Evolutionary conservation across 2,329 filamentous ascomycete genomes (phyloP), one percentile per base, ranked within the genome.

Genomic region (Aureobasidium uvarum): DNA sequence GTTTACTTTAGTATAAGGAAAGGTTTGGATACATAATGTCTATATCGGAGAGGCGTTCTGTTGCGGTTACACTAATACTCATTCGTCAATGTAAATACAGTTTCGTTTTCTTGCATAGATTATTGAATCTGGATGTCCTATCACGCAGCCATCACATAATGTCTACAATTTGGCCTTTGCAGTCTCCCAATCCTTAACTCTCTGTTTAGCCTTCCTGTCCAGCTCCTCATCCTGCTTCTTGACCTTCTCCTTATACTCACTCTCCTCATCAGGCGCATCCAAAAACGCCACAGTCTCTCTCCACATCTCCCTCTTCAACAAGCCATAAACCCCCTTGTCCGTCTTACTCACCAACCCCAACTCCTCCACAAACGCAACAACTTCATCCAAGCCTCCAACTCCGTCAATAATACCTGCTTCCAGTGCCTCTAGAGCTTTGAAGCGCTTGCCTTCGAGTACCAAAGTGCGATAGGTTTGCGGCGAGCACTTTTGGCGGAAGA

Each of bases 301-400:
- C 75, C 88, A 92, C 85, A 94, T 89, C 77, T 93, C 90, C 67
- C 82, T 79, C 81, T 92, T 94, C 74, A 95, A 77, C 64, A 82
- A 73, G 3, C 88, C 87, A 74, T 92, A 94, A 31, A 90, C 85
- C 13, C 86, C 86, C 39, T 83, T 85, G 69, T 84, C 82, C 0
- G 83, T 83, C 80, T 90, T 91, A 33, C 81, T 79, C 6, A 83
- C 77, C 67, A 95, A 75, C 58, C 83, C 82, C 52, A 84, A 80
- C 65, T 87, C 84, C 41, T 78, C 74, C 18, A 92, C 79, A 58
- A 93, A 81, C 18, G 72, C 75, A 59, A 92, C 70, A 20, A 82
- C 83, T 66, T 89, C 89, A 5, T 88, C 84, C 20, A 90, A 68
- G 0, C 86, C 87, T 1, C 89, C 89, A 0, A 89, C 69, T 0